Evolutionary conservation across 345 rosid species (phyloP), one percentile per base, ranked within the genome.

Genomic region (Laguncularia racemosa): DNA sequence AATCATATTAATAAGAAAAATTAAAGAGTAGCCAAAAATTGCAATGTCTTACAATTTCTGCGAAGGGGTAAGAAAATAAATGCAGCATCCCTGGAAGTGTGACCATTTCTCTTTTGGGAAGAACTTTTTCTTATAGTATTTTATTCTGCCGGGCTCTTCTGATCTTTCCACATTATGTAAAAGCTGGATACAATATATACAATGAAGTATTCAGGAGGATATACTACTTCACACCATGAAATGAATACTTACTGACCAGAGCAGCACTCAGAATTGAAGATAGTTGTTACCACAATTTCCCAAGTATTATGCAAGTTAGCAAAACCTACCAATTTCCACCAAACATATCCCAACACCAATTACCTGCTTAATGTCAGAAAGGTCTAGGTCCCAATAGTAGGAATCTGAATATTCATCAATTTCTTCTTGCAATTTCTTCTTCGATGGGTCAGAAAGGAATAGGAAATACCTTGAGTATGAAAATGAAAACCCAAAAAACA

Each of bases 361-460:
- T 71, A 93, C 99, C 93, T 89, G 99, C 66, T 75, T 89, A 53
- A 89, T 71, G 66, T 81, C 93, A 11, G 73, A 73, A 61, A 89
- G 84, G 72, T 81, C 96, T 61, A 93, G 73, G 69, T 86, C 83
- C 84, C 86, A 80, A 63, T 59, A 89, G 71, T 83, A 93, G 58
- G 89, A 81, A 66, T 93, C 97, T 14, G 88, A 81, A 76, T 71
- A 93, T 70, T 86, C 85, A 67, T 93, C 99, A 50, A 93, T 76
- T 59, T 93, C 97, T 77, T 83, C 88, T 60, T 80, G 83, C 70
- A 89, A 73, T 62, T 81, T 89, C 66, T 59, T 76, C 79, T 75
- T 89, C 50, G 97, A 80, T 59, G 76, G 56, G 50, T 80, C 93
- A 50, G 96, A 78, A 57, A 89, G 84, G 53, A 81, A 78, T 67